Conservation (phyloP, 208 protist genomes). For the Trypanosoma rangeli region DNA sequence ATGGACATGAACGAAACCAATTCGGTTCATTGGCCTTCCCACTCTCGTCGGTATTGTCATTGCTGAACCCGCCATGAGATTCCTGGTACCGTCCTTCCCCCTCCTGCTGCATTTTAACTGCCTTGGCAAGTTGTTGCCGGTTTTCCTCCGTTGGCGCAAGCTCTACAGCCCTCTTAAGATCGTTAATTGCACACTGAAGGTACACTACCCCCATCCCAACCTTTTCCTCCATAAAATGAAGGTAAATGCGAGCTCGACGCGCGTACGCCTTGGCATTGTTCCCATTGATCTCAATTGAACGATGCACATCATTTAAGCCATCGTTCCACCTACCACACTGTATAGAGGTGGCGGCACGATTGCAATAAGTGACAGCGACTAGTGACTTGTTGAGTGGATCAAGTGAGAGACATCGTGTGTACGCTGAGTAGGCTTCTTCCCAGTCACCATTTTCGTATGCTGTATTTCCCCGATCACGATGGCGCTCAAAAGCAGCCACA, state of each 20-base stretch:
- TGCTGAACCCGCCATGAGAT: background rate
- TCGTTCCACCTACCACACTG: constrained; percentile 60
- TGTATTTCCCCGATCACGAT: constrained; percentile 71
- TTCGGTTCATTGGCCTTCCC: background rate
- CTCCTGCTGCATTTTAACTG: constrained; percentile 23
- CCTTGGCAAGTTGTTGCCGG: constrained; percentile 31
- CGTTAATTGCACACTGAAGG: constrained; percentile 54
- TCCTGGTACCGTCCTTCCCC: constrained; percentile 10
- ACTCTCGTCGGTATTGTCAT: background rate
- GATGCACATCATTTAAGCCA: constrained; percentile 50
- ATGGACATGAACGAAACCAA: background rate
- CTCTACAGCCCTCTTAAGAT: constrained; percentile 47
- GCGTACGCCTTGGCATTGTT: constrained; percentile 62
- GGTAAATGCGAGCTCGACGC: constrained; percentile 57
- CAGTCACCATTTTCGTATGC: constrained; percentile 62
- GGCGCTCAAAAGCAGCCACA: constrained; percentile 53
- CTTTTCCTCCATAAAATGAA: constrained; percentile 41
- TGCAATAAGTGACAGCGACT: constrained; percentile 68
- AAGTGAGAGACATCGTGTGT: constrained; percentile 63
- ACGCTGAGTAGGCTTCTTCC: constrained; percentile 50
- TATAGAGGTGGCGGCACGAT: constrained; percentile 80
- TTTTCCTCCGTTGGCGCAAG: constrained; percentile 40
- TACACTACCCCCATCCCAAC: constrained; percentile 26
- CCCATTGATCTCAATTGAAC: constrained; percentile 44
- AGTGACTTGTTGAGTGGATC: constrained; percentile 67